Conservation (phyloP, 768 basidiomycete genomes). For the Sporobolomyces phaffii region DNA sequence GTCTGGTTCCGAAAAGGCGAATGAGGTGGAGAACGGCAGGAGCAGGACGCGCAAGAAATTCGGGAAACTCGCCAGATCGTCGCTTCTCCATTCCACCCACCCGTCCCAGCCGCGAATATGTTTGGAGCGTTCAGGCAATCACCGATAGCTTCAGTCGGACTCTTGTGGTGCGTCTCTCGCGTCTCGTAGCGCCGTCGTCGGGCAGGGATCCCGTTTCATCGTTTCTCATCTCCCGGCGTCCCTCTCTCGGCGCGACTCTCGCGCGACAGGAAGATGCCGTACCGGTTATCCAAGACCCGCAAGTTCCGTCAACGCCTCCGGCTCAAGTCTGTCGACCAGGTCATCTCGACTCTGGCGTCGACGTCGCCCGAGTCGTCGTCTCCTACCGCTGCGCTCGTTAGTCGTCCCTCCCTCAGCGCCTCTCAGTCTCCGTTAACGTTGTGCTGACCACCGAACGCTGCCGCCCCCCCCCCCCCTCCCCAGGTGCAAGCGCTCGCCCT, state of each 20-base stretch:
- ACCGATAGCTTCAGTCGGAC: conserved; percentile 14
- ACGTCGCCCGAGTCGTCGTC: background rate
- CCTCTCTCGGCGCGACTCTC: background rate
- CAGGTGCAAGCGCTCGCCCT: conserved; percentile 70
- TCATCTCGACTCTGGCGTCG: conserved; percentile 62
- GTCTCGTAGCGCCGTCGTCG: too few species aligned
- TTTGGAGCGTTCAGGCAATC: conserved; percentile 19
- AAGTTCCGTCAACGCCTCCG: conserved; percentile 86
- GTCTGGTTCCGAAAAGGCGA: background rate
- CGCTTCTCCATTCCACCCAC: too few species aligned
- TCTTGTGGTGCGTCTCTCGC: conserved; percentile 24
- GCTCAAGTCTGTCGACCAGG: conserved; percentile 85
- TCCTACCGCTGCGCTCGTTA: background rate
- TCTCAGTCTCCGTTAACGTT: too few species aligned
- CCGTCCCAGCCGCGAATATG: background rate
- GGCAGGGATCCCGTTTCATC: background rate
- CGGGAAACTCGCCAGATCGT: too few species aligned
- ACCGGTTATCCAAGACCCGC: conserved; percentile 81
- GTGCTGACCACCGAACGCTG: too few species aligned
- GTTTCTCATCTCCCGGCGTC: background rate
- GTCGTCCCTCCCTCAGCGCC: background rate
- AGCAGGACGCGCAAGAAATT: too few species aligned
- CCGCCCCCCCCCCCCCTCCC: background rate
- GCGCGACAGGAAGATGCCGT: conserved; percentile 76
- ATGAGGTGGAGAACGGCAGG: too few species aligned